Evolutionary conservation across 1,139 yeast genomes (phyloP).

Genomic region (Hyphopichia khmerensis): DNA sequence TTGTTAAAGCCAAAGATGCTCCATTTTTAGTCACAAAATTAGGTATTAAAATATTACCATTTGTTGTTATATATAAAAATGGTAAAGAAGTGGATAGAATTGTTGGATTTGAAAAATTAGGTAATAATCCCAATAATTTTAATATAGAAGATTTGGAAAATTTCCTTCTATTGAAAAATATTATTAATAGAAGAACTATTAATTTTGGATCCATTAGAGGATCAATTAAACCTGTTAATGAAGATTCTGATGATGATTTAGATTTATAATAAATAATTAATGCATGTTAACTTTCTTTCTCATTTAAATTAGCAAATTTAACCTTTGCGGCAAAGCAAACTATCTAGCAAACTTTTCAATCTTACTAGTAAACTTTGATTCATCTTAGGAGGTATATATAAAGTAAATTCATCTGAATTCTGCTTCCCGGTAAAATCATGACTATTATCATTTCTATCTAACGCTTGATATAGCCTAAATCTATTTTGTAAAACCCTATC

Average conservation of each 20-base stretch:
- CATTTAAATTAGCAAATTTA: no score
- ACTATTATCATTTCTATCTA: no score
- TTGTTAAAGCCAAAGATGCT: slow-evolving; percentile 62
- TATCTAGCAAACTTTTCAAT: no score
- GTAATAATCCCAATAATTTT: slow-evolving; percentile 31
- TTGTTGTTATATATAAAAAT: slow-evolving; percentile 58
- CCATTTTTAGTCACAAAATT: slow-evolving; percentile 71
- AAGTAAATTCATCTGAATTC: neutral
- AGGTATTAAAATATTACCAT: slow-evolving; percentile 66
- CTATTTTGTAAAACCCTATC: slow-evolving; percentile 4
- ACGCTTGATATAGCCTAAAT: neutral
- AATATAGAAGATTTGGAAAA: slow-evolving; percentile 46
- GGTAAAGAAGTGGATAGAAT: slow-evolving; percentile 61
- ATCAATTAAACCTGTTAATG: slow-evolving; percentile 4
- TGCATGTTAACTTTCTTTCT: no score
- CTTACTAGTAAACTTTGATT: no score
- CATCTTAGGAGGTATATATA: neutral
- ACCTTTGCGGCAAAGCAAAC: no score
- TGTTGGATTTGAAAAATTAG: slow-evolving; percentile 67
- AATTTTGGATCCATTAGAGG: slow-evolving; percentile 21
- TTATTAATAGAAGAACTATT: slow-evolving; percentile 33
- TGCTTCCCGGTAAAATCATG: neutral
- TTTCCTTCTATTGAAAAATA: slow-evolving; percentile 29
- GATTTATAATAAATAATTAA: slow-evolving; percentile 7
- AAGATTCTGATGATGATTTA: slow-evolving; percentile 19